Evolutionary conservation across 805 yeast species (phyloP), one percentile per base, ranked within the genome.

Genomic region (Pichia eremophila): DNA sequence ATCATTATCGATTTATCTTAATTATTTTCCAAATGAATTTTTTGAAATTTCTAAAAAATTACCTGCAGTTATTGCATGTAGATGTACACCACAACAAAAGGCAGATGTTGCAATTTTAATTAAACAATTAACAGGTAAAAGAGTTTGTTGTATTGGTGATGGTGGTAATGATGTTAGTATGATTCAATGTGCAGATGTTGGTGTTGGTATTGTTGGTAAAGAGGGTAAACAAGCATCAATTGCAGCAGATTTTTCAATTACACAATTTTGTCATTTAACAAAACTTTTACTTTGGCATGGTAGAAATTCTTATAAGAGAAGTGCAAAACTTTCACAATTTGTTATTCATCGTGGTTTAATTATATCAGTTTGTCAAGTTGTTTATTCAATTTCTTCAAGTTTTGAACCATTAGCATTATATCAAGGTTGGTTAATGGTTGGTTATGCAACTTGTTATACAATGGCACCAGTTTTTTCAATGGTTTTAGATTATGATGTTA

Each of bases 101-200:
- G 98, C 98, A 0, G 98, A 93, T 61, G 85, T 95, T 46, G 97
- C 98, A 0, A 57, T 77, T 27, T 69, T 83, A 53, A 93, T 93
- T 53, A 77, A 90, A 58, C 77, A 77, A 50, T 67, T 78, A 31
- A 93, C 98, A 0, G 86, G 87, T 6, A 87, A 86, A 60, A 71
- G 99, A 45, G 97, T 91, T 2, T 91, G 98, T 55, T 93, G 98
- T 60, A 95, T 93, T 55, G 99, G 99, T 48, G 99, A 93, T 66
- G 99, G 99, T 58, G 99, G 99, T 57, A 93, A 93, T 60, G 99
- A 93, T 66, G 99, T 93, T 34, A 85, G 95, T 57, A 93, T 93
- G 99, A 93, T 93, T 55, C 99, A 93, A 67, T 84, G 95, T 55
- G 99, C 99, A 0, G 96, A 95, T 69, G 96, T 93, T 10, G 99